Evolutionary conservation across 2,329 filamentous ascomycete genomes (phyloP).

Genomic region (Lecanosticta acicola): DNA sequence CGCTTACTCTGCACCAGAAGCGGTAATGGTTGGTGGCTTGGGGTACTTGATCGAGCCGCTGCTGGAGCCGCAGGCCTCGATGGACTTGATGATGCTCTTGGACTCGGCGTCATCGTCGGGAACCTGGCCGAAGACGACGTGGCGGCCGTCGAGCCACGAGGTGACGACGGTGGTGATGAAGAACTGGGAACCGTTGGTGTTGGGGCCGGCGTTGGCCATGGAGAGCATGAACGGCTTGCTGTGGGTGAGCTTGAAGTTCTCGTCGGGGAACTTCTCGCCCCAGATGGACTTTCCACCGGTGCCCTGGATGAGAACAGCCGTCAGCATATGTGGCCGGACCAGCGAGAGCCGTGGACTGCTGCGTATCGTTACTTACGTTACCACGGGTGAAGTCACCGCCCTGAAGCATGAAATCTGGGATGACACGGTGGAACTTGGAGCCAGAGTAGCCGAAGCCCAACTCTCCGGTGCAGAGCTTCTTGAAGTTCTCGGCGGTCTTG

Average conservation of each 20-base stretch:
- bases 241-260: conserved; percentile 91
- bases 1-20: background rate
- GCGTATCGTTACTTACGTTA: conserved; percentile 58
- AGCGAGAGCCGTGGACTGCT: background rate
- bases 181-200: conserved; percentile 79
- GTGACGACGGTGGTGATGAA: conserved; percentile 66
- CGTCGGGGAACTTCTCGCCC: conserved; percentile 92
- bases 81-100: conserved; percentile 51
- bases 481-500: conserved; percentile 96
- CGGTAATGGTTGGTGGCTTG: conserved; percentile 48
- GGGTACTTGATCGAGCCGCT: conserved; percentile 49
- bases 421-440: conserved; percentile 90
- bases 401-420: conserved; percentile 98
- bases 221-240: conserved; percentile 88
- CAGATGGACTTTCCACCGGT: conserved; percentile 97
- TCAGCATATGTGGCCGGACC: too few relatives aligned
- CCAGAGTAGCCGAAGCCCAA: conserved; percentile 79
- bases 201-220: conserved; percentile 97
- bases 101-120: conserved; percentile 47
- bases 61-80: conserved; percentile 54
- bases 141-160: conserved; percentile 67
- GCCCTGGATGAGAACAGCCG: conserved; percentile 51
- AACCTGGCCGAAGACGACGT: conserved; percentile 81
- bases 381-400: conserved; percentile 95
- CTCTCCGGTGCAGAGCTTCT: conserved; percentile 88